Conservation (phyloP, 2,329 filamentous ascomycete species). For the Chrysoporthe deuterocubensis region DNA sequence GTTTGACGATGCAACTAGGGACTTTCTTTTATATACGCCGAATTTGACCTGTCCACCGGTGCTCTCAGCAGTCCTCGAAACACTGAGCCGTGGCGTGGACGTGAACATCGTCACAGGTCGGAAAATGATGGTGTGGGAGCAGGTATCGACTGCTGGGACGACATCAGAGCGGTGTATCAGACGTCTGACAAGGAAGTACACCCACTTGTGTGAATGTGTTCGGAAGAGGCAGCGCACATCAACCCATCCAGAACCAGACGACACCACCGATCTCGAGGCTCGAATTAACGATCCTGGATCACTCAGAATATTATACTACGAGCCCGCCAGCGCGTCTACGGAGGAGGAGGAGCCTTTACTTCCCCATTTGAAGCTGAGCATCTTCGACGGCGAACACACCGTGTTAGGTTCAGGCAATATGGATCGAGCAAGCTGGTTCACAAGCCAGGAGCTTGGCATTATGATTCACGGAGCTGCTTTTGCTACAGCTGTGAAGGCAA, state of each 20-base stretch:
- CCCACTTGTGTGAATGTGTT: not conserved
- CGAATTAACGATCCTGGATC: slow-evolving; percentile 47
- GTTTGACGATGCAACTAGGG: slow-evolving; percentile 58
- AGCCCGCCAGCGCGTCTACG: slow-evolving; percentile 36
- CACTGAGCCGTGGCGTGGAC: slow-evolving; percentile 67
- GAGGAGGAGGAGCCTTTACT: slow-evolving; percentile 61
- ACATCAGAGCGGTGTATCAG: slow-evolving; percentile 70
- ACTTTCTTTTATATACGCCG: slow-evolving; percentile 74
- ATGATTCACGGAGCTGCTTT: slow-evolving; percentile 50
- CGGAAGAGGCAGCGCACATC: slow-evolving; percentile 33
- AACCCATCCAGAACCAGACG: slow-evolving; percentile 33
- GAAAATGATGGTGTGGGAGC: slow-evolving; percentile 77
- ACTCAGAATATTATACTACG: slow-evolving; percentile 65
- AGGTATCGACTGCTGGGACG: slow-evolving; percentile 78
- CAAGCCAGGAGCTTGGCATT: slow-evolving; percentile 81
- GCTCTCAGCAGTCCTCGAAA: slow-evolving; percentile 62
- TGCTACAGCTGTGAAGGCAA: slow-evolving; percentile 36
- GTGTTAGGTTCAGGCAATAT: slow-evolving; percentile 82
- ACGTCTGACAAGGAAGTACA: slow-evolving; percentile 61
- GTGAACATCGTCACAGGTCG: slow-evolving; percentile 70
- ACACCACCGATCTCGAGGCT: slow-evolving; percentile 46
- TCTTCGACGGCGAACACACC: slow-evolving; percentile 70
- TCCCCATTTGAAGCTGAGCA: slow-evolving; percentile 76
- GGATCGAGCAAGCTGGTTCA: slow-evolving; percentile 85
- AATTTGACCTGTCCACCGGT: slow-evolving; percentile 74